Evolutionary conservation across 2,329 filamentous ascomycete species (phyloP), one percentile per base, ranked within the genome.

Genomic region (Trichoderma sp.): DNA sequence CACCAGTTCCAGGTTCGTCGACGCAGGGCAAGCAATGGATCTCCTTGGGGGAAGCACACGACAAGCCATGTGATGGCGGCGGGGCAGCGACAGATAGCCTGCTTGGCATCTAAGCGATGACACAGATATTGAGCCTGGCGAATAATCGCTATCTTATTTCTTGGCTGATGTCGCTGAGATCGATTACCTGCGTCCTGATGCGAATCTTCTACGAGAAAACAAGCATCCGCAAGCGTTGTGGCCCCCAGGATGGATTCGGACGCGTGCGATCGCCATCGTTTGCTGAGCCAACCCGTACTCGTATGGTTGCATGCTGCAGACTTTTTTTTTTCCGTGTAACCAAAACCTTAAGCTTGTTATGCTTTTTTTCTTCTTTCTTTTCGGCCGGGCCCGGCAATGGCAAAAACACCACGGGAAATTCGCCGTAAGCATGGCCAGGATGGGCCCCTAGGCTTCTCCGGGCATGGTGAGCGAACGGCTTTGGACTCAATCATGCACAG

Each of bases 31-130:
- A 24, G 21, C 47, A 24, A 51, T 34, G n/a, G 32, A 26, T 36
- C 58, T 21, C 18, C 60, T 21, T 43, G 60, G 43, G 43, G 43
- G 43, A 47, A 58, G 51, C 56, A 60, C 34, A 58, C 66, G 53
- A 69, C 36, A 69, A 69, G 56, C 66, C 66, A 60, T 69, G 64
- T 61, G 66, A 62, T 51, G 67, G 67, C 39, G 67, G 67, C 67
- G 56, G 67, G 67, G 67, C 39, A 15, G 30, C 36, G 57, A 62
- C 28, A 47, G 67, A 62, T 70, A 62, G 67, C 67, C 39, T 61
- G 57, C 67, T 70, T 70, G 67, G 67, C 67, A 61, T 32, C n/a
- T 53, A 62, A 70, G 67, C 67, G 67, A 70, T 39, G 67, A 53
- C 56, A 36, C 57, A 39, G 34, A 70, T 61, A 69, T 66, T 64